phyloP scores from a whole-genome alignment of 306 rosid species.

The Ormosia semicastrata region DNA sequence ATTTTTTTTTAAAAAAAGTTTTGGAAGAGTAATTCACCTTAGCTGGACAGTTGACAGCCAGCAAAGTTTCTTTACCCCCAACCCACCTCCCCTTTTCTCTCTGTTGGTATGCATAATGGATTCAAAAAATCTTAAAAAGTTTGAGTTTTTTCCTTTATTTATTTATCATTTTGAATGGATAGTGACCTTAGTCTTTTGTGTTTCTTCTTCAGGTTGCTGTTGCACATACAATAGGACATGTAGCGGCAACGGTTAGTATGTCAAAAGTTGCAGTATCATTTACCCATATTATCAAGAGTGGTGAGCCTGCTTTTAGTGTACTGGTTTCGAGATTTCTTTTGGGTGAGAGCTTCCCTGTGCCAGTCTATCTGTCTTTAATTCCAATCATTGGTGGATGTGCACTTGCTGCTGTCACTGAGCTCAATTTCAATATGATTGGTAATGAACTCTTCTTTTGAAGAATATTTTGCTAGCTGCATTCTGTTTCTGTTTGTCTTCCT shows the following conservation, averaged over 20 bases:
- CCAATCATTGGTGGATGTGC: conserved; percentile 99
- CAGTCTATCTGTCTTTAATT: conserved; percentile 81
- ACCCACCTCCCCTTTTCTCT: background rate
- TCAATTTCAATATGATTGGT: conserved; percentile 97
- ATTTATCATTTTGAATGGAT: conserved; percentile 8
- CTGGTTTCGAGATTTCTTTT: conserved; percentile 84
- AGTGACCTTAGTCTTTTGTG: conserved; percentile 13
- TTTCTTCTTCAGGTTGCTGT: conserved; percentile 72
- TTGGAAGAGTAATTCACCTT: background rate
- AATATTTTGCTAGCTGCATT: background rate
- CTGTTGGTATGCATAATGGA: background rate
- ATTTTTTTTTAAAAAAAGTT: no score
- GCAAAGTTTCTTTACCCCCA: background rate
- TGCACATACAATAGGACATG: conserved; percentile 98
- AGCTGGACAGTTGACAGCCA: background rate
- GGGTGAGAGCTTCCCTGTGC: conserved; percentile 85
- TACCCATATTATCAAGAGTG: conserved; percentile 98
- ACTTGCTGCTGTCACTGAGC: conserved; percentile 97
- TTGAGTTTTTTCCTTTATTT: background rate
- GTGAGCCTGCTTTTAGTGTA: conserved; percentile 97
- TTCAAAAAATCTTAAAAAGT: background rate
- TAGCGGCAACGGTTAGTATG: conserved; percentile 97
- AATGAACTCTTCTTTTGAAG: conserved; percentile 20
- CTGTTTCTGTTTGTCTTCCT: background rate
- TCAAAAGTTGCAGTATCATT: conserved; percentile 99